Evolutionary conservation across 1,139 yeast species (phyloP), one percentile per base, ranked within the genome.

Genomic region (Suhomyces kunorum): DNA sequence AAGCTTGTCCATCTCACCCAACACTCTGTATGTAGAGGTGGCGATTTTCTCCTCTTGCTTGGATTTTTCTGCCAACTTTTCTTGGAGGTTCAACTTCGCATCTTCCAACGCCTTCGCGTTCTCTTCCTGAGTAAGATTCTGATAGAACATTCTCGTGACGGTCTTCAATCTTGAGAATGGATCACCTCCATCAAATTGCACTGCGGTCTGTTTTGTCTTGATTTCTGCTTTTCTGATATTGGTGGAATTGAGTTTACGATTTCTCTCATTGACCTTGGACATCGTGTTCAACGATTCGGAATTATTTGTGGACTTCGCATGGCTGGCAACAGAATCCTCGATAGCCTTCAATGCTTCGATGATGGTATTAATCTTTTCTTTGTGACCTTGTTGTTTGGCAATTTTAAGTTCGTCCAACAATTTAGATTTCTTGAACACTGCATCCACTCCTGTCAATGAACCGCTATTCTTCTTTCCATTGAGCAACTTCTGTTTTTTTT

Each of bases 101-200:
- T 69, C 74, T 18, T 61, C 59, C 34, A 68, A 51, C 1, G 78
- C 78, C 58, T 64, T 68, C 47, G 68, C 72, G 51, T 72, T 72
- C 42, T 72, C 77, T 41, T 64, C 62, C 40, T 69, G 68, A 23
- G 68, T 66, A 43, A 72, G 57, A 45, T 71, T 76, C 48, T 72
- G 74, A 53, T 90, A 89, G 62, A 88, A 90, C 46, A 88, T 82
- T 56, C 87, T 79, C 0, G 97, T 87, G 45, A 81, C 83, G 0
- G 97, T 90, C 59, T 88, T 84, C 56, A 92, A 76, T 60, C 98
- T 78, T 47, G 88, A 81, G 63, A 92, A 92, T 24, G 98, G 98
- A 66, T 92, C 95, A 7, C 84, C 80, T 35, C 74, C 81, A 39
- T 76, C 72, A 31, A 56, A 58, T 16, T 57, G 58, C 11, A 57